Conservation (phyloP, 1,284 basidiomycete species). For the Malassezia cuniculi region DNA sequence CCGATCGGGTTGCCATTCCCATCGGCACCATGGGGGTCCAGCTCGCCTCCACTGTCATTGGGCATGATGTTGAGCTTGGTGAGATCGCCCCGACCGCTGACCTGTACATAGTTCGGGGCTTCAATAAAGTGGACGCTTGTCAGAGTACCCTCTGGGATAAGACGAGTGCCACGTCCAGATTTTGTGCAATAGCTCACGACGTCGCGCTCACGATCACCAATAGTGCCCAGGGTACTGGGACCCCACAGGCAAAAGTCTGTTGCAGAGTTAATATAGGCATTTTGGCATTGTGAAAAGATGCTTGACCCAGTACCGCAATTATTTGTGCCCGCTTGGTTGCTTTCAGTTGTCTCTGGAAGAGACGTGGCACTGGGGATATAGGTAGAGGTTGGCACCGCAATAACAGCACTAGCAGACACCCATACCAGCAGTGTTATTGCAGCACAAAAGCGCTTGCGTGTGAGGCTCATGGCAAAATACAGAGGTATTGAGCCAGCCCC, state of each 20-base stretch:
- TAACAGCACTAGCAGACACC: too few relatives aligned
- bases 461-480: too few relatives aligned
- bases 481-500: too few relatives aligned
- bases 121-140: constrained; percentile 37
- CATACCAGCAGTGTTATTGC: too few relatives aligned
- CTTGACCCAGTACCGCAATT: constrained; percentile 23
- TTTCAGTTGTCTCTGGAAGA: constrained; percentile 34
- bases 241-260: constrained; percentile 41
- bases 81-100: constrained; percentile 32
- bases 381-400: too few relatives aligned
- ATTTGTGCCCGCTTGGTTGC: constrained; percentile 32
- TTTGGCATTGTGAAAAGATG: constrained; percentile 31
- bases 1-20: constrained; percentile 35
- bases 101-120: constrained; percentile 36
- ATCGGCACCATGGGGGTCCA: constrained; percentile 39
- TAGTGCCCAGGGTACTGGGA: constrained; percentile 15
- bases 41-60: constrained; percentile 34
- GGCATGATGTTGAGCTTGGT: constrained; percentile 21
- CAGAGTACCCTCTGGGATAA: constrained; percentile 40
- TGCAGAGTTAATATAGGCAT: constrained; percentile 34
- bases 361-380: constrained; percentile 4
- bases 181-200: constrained; percentile 42
- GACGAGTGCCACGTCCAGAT: constrained; percentile 32
- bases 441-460: too few relatives aligned
- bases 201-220: constrained; percentile 32